A percentile compares a stretch with the other conserved stretches of the same genome.
Conservation (phyloP, 148 eudicot species). For the Persicaria maculosa region DNA sequence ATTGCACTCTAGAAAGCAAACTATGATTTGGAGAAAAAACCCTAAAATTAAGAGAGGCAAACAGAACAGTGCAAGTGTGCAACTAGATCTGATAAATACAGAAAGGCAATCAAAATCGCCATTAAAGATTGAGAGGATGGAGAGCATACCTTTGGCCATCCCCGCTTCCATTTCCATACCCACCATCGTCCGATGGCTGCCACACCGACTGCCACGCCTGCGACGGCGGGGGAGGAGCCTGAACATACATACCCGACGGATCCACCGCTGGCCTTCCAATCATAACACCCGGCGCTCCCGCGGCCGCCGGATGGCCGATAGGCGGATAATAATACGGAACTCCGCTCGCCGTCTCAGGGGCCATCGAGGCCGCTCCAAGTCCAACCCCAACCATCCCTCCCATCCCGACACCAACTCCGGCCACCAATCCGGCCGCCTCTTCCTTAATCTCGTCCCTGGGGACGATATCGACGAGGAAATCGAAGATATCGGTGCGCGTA, state of each 20-base stretch:
- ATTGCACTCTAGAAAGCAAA: too few relatives aligned
- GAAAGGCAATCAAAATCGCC: not conserved
- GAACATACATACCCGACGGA: constrained; percentile 35
- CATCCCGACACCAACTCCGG: constrained; percentile 13
- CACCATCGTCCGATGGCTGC: constrained; percentile 53
- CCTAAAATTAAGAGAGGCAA: too few relatives aligned
- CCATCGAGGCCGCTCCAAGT: not conserved
- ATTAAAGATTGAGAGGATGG: not conserved
- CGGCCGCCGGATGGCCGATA: constrained; percentile 46
- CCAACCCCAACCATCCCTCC: constrained; percentile 14
- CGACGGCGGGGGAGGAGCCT: constrained; percentile 57
- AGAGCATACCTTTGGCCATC: constrained; percentile 51
- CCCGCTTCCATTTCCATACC: constrained; percentile 32
- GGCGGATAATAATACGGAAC: constrained; percentile 70
- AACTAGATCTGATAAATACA: not conserved
- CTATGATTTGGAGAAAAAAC: too few relatives aligned
- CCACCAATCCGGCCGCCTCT: constrained; percentile 29
- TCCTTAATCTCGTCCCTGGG: constrained; percentile 78
- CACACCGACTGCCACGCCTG: constrained; percentile 89
- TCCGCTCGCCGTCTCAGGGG: constrained; percentile 40
- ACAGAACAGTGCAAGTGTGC: not conserved
- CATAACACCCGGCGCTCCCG: constrained; percentile 47
- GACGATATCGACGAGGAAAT: constrained; percentile 76
- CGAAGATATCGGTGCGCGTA: constrained; percentile 72
- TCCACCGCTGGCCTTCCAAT: constrained; percentile 59